Evolutionary conservation across 192 early-diverging fungal genomes (phyloP).

Genomic region (Cetraspora pellucida): DNA sequence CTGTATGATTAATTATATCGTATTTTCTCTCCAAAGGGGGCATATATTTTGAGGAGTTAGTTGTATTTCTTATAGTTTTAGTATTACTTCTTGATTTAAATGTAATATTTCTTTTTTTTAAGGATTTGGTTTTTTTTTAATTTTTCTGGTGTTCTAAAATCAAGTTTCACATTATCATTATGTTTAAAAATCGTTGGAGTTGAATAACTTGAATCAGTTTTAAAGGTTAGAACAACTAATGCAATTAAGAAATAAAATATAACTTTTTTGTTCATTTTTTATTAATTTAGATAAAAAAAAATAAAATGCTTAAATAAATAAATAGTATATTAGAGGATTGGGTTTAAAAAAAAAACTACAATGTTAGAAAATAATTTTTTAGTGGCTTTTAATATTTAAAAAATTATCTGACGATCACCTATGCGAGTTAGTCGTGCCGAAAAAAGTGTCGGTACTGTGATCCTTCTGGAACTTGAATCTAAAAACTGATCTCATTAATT

Average conservation of each 20-base stretch:
- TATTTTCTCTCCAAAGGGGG: slow-evolving; percentile 4
- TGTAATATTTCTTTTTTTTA: background rate
- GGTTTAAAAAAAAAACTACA: background rate
- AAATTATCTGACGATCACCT: slow-evolving; percentile 12
- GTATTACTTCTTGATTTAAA: background rate
- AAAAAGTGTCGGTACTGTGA: too few species aligned
- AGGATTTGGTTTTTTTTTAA: background rate
- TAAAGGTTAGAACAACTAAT: slow-evolving; percentile 1
- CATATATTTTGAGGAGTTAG: slow-evolving; percentile 3
- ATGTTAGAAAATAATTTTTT: slow-evolving; percentile 4
- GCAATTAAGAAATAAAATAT: slow-evolving; percentile 10
- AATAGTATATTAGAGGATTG: slow-evolving; percentile 5
- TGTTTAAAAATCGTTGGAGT: slow-evolving; percentile 6
- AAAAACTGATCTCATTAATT: too few species aligned
- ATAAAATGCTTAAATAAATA: background rate
- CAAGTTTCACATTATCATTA: background rate
- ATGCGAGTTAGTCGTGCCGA: background rate
- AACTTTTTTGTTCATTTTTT: slow-evolving; percentile 9
- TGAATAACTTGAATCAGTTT: slow-evolving; percentile 14
- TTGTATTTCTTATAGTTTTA: slow-evolving; percentile 15
- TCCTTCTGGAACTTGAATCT: too few species aligned
- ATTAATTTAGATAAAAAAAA: background rate
- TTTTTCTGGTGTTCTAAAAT: slow-evolving; percentile 10
- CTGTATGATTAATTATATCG: background rate
- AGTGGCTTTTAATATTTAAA: background rate